phyloP scores from a whole-genome alignment of 441 rosid genomes.

The California macrophylla region DNA sequence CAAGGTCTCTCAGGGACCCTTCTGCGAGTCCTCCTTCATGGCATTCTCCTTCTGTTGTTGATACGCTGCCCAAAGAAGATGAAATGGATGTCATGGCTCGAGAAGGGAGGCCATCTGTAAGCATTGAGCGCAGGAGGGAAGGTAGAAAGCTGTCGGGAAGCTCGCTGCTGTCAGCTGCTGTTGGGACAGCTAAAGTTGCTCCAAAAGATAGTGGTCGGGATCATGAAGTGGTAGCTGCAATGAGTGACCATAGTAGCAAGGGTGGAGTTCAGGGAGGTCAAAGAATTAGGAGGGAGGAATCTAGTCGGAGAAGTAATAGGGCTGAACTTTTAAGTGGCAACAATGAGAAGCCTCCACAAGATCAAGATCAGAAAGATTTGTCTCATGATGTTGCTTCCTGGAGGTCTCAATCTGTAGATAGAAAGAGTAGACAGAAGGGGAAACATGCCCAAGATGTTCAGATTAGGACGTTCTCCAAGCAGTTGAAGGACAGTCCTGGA shows the following conservation, averaged over 20 bases:
- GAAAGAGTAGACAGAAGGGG: constrained; percentile 47
- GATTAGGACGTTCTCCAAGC: constrained; percentile 58
- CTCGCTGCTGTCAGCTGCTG: constrained; percentile 47
- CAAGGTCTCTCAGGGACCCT: constrained; percentile 89
- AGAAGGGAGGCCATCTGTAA: constrained; percentile 53
- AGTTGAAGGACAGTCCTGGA: constrained; percentile 41
- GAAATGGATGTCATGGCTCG: constrained; percentile 22
- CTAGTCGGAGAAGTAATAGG: constrained; percentile 46
- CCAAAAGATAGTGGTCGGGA: constrained; percentile 29
- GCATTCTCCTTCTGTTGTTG: constrained; percentile 73
- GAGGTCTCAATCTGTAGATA: constrained; percentile 44
- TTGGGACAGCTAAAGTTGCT: constrained; percentile 52
- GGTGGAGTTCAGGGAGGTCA: constrained; percentile 52
- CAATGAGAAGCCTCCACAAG: constrained; percentile 25
- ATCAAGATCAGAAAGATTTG: constrained; percentile 31
- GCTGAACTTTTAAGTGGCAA: constrained; percentile 30
- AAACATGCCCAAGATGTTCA: constrained; percentile 41
- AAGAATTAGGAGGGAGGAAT: constrained; percentile 64
- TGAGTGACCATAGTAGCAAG: constrained; percentile 38
- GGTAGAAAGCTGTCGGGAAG: constrained; percentile 57
- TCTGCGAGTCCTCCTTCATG: constrained; percentile 85
- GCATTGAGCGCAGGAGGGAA: constrained; percentile 36
- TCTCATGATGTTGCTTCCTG: constrained; percentile 36
- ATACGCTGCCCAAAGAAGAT: constrained; percentile 16
- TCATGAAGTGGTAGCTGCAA: constrained; percentile 29